These are phyloP conservation scores for Chrysanthemum lavandulifolium DNA, from an alignment of 129 eudicot genomes.

Conservation along the genomic window DNA sequence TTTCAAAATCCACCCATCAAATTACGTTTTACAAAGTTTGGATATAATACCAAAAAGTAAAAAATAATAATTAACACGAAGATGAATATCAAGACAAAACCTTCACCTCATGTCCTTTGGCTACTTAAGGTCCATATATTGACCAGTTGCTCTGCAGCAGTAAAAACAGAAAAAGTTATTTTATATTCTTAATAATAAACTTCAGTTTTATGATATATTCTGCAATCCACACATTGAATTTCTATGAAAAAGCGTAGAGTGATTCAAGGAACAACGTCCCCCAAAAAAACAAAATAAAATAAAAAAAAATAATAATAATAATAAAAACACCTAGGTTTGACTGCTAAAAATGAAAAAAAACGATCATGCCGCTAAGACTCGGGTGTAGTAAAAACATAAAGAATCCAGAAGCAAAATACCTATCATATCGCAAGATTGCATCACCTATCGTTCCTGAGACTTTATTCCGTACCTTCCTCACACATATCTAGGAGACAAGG, in stretches of 20 bases:
- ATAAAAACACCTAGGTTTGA: background rate
- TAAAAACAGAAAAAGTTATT: conserved; percentile 11
- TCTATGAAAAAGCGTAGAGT: background rate
- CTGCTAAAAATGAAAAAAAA: background rate
- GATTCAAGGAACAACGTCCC: background rate
- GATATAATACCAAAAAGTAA: too few species aligned
- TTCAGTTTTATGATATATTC: background rate
- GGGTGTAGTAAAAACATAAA: background rate
- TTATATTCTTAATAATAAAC: background rate
- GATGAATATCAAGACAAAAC: background rate
- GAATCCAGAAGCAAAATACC: conserved; percentile 42
- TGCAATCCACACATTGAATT: conserved; percentile 5
- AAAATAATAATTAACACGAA: too few species aligned
- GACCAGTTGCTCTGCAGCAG: conserved; percentile 77
- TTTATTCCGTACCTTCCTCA: conserved; percentile 93
- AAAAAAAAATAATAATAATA: background rate
- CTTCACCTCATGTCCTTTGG: conserved; percentile 9
- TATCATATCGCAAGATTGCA: conserved; percentile 66
- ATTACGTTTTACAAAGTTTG: too few species aligned
- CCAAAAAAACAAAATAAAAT: too few species aligned
- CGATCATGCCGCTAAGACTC: conserved; percentile 1
- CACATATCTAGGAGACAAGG: conserved; percentile 56
- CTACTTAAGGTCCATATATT: conserved; percentile 50
- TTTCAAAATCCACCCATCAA: too few species aligned
- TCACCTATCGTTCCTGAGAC: conserved; percentile 89